Base-by-base conservation (phyloP, 202 grass and related monocot species). In the Zizania palustris region DNA sequence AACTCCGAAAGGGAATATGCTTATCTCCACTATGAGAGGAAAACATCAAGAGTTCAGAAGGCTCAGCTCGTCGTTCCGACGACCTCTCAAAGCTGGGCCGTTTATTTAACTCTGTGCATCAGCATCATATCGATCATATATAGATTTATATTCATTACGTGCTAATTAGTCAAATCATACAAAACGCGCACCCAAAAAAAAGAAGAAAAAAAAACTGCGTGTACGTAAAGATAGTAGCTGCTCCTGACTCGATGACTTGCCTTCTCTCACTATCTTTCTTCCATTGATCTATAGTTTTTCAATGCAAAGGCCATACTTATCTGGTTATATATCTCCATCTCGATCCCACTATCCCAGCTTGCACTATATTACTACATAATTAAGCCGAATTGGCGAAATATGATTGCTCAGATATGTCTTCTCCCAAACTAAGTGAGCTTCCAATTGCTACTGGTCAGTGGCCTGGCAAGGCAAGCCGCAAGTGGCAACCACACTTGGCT, bases 241-340 rank as follows among this genome's bases (percentile, higher is more conserved):
- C 28, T 1, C 28, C 28, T 28, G 28, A 28, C 28, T 65, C 15
- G 76, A 36, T 74, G 76, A 44, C 78, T 81, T 86, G 72, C 78
- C 58, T 82, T 82, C 5, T 11, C 34, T 22, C 60, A 16, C 65
- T 71, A 59, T 33, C 72, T 50, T 65, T 77, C 59, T 43, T 10
- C 13, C 7, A 14, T 28, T 38, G 18, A 28, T 73, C 16, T 41
- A 0, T 9, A 65, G 39, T 14, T 67, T 8, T 67, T 46, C 2
- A 36, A 59, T 16, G 35, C 37, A 69, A 39, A 6, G 22, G 45
- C 16, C 9, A 19, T 7, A 49, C 19, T 65, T 56, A 57, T 39
- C 64, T 39, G 12, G 57, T 48, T 28, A 28, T 28, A 28, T 5
- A 45, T 33, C 60, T 61, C 1, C 9, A 7, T 48, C n/a, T 67